phyloP scores from a whole-genome alignment of 2,329 filamentous ascomycete species.

The Aspergillus neoniger region DNA sequence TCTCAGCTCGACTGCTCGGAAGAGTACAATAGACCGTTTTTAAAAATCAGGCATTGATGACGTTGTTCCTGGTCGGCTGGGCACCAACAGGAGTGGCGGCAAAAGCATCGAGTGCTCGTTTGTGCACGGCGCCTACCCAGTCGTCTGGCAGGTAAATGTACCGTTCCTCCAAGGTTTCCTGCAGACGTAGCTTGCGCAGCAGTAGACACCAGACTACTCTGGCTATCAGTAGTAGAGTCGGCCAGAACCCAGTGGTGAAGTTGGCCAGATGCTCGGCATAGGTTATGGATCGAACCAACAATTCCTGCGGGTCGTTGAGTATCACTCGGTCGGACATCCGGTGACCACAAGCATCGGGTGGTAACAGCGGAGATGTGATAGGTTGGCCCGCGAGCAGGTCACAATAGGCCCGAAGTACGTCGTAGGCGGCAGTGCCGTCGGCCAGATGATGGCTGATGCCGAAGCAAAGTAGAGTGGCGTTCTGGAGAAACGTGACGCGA shows the following conservation, averaged over 20 bases:
- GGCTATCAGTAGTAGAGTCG: neutral
- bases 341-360: neutral
- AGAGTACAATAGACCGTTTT: neutral
- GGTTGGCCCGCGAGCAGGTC: neutral
- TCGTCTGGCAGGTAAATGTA: neutral
- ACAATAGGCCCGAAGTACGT: conserved; percentile 7
- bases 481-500: neutral
- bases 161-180: neutral
- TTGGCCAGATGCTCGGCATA: neutral
- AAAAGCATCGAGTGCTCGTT: neutral
- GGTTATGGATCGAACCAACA: neutral
- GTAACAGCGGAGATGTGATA: neutral
- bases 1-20: neutral
- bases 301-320: too few relatives aligned
- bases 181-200: neutral
- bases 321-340: neutral
- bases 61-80: conserved; percentile 5
- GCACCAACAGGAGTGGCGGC: neutral
- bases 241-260: neutral
- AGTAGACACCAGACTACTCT: neutral
- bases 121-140: conserved; percentile 6
- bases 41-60: conserved; percentile 6
- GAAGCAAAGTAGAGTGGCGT: conserved; percentile 2
- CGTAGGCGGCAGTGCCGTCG: conserved; percentile 1
- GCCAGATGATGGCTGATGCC: neutral